Evolutionary conservation across 305 asterid genomes (phyloP).

Genomic region (Withania somnifera): DNA sequence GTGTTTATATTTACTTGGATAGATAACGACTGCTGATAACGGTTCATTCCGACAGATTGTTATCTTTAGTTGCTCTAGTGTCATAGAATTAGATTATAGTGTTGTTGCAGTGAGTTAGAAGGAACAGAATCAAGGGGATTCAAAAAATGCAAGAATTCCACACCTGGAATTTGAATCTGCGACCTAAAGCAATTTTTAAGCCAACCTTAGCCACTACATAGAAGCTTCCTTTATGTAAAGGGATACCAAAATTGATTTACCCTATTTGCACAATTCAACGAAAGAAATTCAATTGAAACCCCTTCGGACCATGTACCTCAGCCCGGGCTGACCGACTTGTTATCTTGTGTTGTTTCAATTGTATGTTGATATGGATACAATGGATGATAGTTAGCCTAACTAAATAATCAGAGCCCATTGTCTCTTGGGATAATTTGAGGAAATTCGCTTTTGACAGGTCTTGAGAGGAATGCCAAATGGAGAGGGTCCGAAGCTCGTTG

Average conservation of each 20-base stretch:
- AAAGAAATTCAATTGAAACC: background rate
- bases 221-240: background rate
- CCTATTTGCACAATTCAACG: background rate
- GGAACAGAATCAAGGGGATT: background rate
- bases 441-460: constrained; percentile 31
- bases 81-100: background rate
- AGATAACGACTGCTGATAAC: background rate
- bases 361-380: background rate
- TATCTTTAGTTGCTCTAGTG: background rate
- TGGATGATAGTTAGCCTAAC: background rate
- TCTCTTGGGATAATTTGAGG: background rate
- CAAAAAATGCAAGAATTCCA: background rate
- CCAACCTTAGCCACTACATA: background rate
- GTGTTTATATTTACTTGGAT: background rate
- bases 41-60: background rate
- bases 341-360: background rate
- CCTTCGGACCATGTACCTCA: background rate
- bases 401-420: background rate
- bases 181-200: background rate
- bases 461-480: constrained; percentile 81
- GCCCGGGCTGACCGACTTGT: background rate
- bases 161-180: background rate
- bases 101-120: background rate
- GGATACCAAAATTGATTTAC: background rate
- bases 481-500: constrained; percentile 76